These are phyloP conservation scores for Metschnikowia chrysomelidarum DNA, from an alignment of 805 yeast species.

Conservation along the genomic window DNA sequence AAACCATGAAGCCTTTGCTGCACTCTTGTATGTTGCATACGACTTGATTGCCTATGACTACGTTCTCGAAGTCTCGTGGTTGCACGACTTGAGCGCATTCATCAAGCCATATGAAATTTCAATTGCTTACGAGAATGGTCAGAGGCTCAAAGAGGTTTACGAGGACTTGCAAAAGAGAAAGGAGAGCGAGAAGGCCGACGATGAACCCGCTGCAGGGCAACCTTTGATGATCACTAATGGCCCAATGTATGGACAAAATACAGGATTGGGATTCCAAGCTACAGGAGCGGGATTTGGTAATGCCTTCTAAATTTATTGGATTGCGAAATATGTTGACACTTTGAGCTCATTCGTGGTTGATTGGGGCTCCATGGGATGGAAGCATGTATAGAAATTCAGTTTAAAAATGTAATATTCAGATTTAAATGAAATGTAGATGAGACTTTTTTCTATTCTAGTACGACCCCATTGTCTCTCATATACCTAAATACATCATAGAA, in stretches of 20 bases:
- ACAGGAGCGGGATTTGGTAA: slow-evolving; percentile 75
- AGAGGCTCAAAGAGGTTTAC: slow-evolving; percentile 60
- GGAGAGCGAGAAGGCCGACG: slow-evolving; percentile 50
- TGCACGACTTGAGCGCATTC: slow-evolving; percentile 77
- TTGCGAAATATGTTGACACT: neutral
- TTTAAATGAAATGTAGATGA: too few relatives aligned
- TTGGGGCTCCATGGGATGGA: too few relatives aligned
- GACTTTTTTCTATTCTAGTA: too few relatives aligned
- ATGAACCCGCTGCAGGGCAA: slow-evolving; percentile 54
- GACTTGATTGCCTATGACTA: slow-evolving; percentile 75
- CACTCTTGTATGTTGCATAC: slow-evolving; percentile 83
- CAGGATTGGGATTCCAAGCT: slow-evolving; percentile 61
- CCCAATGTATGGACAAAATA: slow-evolving; percentile 38
- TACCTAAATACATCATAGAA: slow-evolving; percentile 8
- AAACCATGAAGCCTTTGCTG: slow-evolving; percentile 92
- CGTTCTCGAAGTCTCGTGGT: slow-evolving; percentile 89
- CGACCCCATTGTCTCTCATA: slow-evolving; percentile 6
- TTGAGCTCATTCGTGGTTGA: slow-evolving; percentile 18
- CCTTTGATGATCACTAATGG: slow-evolving; percentile 85
- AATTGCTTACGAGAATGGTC: slow-evolving; percentile 74
- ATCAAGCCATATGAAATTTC: slow-evolving; percentile 92
- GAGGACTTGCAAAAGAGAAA: slow-evolving; percentile 70
- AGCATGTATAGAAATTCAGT: too few relatives aligned
- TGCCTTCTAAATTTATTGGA: slow-evolving; percentile 25
- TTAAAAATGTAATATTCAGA: too few relatives aligned